A percentile compares a stretch with the other conserved stretches of the same genome.
Conservation (phyloP, 2,329 filamentous ascomycete genomes). For the Xylariaceae sp. region DNA sequence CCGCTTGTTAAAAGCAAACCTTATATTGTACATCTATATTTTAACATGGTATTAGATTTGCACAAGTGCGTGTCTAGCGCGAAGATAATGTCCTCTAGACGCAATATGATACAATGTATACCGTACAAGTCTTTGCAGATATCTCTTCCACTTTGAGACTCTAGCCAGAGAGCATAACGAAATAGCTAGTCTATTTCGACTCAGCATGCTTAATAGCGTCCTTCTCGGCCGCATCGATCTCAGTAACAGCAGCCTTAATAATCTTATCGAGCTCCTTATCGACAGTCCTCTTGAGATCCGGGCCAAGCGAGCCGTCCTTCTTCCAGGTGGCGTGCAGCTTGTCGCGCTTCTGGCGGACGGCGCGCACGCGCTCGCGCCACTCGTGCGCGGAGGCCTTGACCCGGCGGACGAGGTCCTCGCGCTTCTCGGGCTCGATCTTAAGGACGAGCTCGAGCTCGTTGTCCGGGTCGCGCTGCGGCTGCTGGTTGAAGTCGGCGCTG, state of each 20-base stretch:
- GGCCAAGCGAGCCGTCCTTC: slow-evolving; percentile 49
- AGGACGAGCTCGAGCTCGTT: slow-evolving; percentile 65
- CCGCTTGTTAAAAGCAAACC: slow-evolving; percentile 29
- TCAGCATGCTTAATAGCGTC: slow-evolving; percentile 47
- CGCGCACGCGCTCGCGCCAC: slow-evolving; percentile 58
- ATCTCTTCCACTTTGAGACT: background rate
- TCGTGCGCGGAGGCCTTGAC: slow-evolving; percentile 54
- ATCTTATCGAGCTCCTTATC: slow-evolving; percentile 53
- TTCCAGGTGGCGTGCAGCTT: slow-evolving; percentile 57
- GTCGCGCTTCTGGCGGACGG: slow-evolving; percentile 54
- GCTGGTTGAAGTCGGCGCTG: slow-evolving; percentile 63
- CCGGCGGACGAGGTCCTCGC: slow-evolving; percentile 52
- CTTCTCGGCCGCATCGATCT: slow-evolving; percentile 57
- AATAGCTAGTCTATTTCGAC: slow-evolving; percentile 34
- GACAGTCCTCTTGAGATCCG: slow-evolving; percentile 50
- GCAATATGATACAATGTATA: background rate
- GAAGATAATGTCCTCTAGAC: background rate
- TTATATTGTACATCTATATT: slow-evolving; percentile 32
- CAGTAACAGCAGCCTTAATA: slow-evolving; percentile 54
- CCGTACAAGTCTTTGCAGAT: background rate
- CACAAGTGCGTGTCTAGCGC: background rate
- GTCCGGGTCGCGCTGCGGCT: slow-evolving; percentile 62
- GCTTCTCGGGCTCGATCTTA: slow-evolving; percentile 58
- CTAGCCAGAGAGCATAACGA: background rate
- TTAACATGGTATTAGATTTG: background rate